Percentiles rank a stretch among this genome's conserved stretches.
Conservation (phyloP, 306 rosid genomes). For the Rosa rugosa region DNA sequence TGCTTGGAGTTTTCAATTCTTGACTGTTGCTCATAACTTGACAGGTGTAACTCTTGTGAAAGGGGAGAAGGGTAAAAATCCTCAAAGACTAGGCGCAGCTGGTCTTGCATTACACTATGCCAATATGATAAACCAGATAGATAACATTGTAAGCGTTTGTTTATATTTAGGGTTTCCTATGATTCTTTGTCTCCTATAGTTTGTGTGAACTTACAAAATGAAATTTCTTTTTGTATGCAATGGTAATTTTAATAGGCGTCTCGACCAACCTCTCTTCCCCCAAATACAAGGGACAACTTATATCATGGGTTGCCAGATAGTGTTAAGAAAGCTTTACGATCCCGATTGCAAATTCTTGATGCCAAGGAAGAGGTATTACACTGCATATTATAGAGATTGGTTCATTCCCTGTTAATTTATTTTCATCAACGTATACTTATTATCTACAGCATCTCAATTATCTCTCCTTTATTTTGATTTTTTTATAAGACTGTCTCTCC, state of each 20-base stretch:
- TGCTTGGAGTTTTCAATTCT: slow-evolving; percentile 25
- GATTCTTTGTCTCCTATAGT: slow-evolving; percentile 1
- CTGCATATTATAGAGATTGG: slow-evolving; percentile 4
- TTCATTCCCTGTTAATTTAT: slow-evolving; percentile 11
- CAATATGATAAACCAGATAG: slow-evolving; percentile 75
- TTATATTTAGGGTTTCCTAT: not conserved
- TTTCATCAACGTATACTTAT: slow-evolving; percentile 4
- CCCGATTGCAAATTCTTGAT: slow-evolving; percentile 51
- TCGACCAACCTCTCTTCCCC: slow-evolving; percentile 74
- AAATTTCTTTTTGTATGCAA: slow-evolving; percentile 12
- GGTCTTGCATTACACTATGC: slow-evolving; percentile 98
- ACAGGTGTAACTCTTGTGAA: slow-evolving; percentile 36
- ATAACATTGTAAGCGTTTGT: slow-evolving; percentile 61
- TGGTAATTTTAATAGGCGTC: slow-evolving; percentile 54
- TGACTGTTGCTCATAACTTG: slow-evolving; percentile 43
- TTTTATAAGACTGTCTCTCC: not conserved
- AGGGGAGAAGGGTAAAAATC: slow-evolving; percentile 32
- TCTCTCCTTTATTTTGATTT: not conserved
- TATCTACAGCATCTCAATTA: not conserved
- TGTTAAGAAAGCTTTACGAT: slow-evolving; percentile 72
- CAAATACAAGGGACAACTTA: slow-evolving; percentile 75
- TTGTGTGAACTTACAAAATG: slow-evolving; percentile 18
- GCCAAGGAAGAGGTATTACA: slow-evolving; percentile 57
- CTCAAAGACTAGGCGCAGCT: slow-evolving; percentile 71
- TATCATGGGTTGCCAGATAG: slow-evolving; percentile 70